Conservation (phyloP, 2,329 filamentous ascomycete genomes). For the Macroventuria anomochaeta region DNA sequence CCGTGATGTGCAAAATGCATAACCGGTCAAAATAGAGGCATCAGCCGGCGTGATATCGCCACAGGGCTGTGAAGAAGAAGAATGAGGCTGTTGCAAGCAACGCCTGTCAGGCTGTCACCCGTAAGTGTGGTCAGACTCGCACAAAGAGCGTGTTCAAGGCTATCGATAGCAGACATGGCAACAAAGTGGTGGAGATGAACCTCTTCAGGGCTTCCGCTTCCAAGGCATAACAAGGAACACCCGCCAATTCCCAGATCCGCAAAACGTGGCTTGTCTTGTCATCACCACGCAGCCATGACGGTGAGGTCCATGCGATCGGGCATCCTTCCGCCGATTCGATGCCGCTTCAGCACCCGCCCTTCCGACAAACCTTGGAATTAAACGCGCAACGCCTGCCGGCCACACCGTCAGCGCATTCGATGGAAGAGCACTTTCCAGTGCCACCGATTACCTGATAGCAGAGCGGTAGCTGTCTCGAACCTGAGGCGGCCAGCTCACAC, state of each 20-base stretch:
- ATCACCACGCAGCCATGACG: constrained; percentile 40
- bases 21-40: constrained; percentile 14
- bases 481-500: constrained; percentile 39
- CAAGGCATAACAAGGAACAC: constrained; percentile 24
- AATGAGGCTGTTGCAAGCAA: constrained; percentile 17
- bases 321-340: constrained; percentile 39
- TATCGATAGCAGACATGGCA: constrained; percentile 17
- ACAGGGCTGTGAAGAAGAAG: constrained; percentile 12
- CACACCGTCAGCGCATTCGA: constrained; percentile 28
- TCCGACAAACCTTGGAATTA: constrained; percentile 35
- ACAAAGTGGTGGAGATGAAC: constrained; percentile 13
- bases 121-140: constrained; percentile 12
- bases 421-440: constrained; percentile 22
- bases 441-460: constrained; percentile 23
- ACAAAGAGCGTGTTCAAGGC: constrained; percentile 5
- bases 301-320: constrained; percentile 28
- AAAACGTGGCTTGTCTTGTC: constrained; percentile 30
- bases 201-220: constrained; percentile 10
- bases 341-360: constrained; percentile 45
- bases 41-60: constrained; percentile 16
- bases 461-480: constrained; percentile 26
- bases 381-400: constrained; percentile 28
- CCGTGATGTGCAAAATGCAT: constrained; percentile 20
- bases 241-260: constrained; percentile 21
- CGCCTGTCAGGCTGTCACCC: constrained; percentile 8